Conservation (phyloP, 2,329 filamentous ascomycete species). For the Verticillium albo-atrum region DNA sequence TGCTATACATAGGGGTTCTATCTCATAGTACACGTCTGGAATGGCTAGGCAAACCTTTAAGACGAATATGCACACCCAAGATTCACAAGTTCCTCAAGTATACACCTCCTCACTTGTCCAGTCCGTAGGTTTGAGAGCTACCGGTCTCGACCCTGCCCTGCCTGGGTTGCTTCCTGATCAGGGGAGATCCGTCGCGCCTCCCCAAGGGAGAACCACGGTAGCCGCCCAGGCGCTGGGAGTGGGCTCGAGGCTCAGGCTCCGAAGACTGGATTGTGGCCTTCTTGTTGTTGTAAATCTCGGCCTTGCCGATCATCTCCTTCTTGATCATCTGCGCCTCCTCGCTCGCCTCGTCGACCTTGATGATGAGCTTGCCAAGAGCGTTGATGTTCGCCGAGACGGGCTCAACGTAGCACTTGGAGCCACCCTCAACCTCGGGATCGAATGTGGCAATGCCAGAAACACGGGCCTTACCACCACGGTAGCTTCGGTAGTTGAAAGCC, state of each 20-base stretch:
- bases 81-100: not conserved
- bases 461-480: conserved; percentile 5
- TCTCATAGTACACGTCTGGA: not conserved
- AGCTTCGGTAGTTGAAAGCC: conserved; percentile 30
- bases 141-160: not conserved
- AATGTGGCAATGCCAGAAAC: conserved; percentile 33
- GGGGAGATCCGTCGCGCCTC: not conserved
- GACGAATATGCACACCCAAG: not conserved
- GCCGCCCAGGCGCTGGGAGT: not conserved
- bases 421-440: conserved; percentile 44
- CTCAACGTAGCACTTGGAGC: conserved; percentile 50
- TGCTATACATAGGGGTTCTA: conserved; percentile 2
- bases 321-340: conserved; percentile 36
- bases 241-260: not conserved
- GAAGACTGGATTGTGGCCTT: not conserved
- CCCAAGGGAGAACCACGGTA: not conserved
- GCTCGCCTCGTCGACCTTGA: conserved; percentile 36
- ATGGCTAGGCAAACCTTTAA: not conserved
- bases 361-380: conserved; percentile 43
- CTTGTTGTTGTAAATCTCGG: conserved; percentile 23
- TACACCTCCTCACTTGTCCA: not conserved
- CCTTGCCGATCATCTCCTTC: conserved; percentile 37
- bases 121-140: conserved; percentile 1
- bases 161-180: not conserved
- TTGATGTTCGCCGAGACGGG: conserved; percentile 39